Conservation (phyloP, 345 rosid genomes). For the Populus tremula region DNA sequence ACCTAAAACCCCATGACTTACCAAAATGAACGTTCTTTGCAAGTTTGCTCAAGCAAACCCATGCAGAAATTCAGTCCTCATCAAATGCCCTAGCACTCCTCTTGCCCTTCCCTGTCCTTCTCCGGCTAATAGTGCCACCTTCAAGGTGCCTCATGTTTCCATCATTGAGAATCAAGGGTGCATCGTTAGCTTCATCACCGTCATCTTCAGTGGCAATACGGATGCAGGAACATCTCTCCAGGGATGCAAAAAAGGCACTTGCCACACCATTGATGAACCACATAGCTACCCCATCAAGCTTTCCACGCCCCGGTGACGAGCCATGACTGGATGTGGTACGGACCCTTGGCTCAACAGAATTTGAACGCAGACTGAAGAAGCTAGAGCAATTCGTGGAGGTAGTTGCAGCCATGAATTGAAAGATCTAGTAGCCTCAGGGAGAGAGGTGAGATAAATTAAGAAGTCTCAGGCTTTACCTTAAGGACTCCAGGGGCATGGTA, state of each 20-base stretch:
- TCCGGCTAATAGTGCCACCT: slow-evolving; percentile 23
- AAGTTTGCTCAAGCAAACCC: not conserved
- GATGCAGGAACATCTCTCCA: slow-evolving; percentile 62
- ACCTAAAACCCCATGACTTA: slow-evolving; percentile 16
- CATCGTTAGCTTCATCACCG: slow-evolving; percentile 45
- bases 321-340: slow-evolving; percentile 31
- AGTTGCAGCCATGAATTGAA: slow-evolving; percentile 41
- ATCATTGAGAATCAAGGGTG: slow-evolving; percentile 51
- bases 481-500: not conserved
- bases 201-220: slow-evolving; percentile 56
- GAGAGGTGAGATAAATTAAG: not conserved
- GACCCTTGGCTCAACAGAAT: slow-evolving; percentile 23
- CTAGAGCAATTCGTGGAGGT: slow-evolving; percentile 32
- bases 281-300: slow-evolving; percentile 60
- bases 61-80: not conserved
- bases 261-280: slow-evolving; percentile 61
- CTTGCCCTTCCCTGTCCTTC: slow-evolving; percentile 38
- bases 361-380: slow-evolving; percentile 36
- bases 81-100: slow-evolving; percentile 7
- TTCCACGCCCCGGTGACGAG: slow-evolving; percentile 38
- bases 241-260: slow-evolving; percentile 54
- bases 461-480: not conserved
- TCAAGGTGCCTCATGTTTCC: slow-evolving; percentile 30
- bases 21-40: not conserved
- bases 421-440: not conserved